phyloP scores from a whole-genome alignment of 345 rosid genomes.

The Eucalyptus tenuipes region DNA sequence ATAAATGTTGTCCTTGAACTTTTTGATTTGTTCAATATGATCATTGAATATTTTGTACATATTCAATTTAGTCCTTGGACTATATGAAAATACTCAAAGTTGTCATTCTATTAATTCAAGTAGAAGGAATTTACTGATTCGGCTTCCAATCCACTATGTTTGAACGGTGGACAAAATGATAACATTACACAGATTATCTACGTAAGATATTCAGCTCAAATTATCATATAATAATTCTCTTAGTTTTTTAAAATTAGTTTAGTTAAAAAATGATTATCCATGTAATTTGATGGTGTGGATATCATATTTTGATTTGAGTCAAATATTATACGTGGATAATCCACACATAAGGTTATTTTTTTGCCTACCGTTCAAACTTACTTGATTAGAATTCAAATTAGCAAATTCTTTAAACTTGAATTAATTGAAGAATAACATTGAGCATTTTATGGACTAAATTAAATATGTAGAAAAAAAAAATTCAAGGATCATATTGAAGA shows the following conservation, averaged over 20 bases:
- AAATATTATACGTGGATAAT: rapidly evolving
- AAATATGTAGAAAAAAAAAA: neutral
- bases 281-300: neutral
- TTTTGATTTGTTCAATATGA: neutral
- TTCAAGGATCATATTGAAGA: neutral
- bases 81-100: neutral
- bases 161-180: rapidly evolving
- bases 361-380: neutral
- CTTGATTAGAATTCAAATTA: rapidly evolving
- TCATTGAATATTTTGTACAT: neutral
- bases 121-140: rapidly evolving
- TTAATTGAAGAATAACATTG: neutral
- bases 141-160: neutral
- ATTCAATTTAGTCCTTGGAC: neutral
- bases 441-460: neutral
- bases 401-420: rapidly evolving
- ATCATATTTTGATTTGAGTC: neutral
- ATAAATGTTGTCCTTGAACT: rapidly evolving
- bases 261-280: neutral
- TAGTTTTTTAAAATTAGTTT: too few species aligned
- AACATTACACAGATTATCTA: rapidly evolving
- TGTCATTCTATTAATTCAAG: neutral
- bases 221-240: neutral
- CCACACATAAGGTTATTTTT: neutral
- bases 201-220: neutral